Conservation (phyloP, 768 basidiomycete species). For the Collybia sordida region DNA sequence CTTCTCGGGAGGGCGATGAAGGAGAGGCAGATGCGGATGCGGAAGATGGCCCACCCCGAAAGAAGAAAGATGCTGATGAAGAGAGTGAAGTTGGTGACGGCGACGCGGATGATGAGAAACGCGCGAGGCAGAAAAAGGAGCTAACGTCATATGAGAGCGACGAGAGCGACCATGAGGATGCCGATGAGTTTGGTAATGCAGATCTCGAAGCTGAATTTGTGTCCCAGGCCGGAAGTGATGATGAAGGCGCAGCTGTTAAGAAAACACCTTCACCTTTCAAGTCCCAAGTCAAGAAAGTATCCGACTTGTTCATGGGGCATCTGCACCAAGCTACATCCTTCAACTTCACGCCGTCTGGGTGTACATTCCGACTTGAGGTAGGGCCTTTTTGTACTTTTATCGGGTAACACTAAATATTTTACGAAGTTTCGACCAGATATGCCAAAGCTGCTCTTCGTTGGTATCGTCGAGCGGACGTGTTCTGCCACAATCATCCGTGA, state of each 20-base stretch:
- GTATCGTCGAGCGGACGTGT: conserved; percentile 88
- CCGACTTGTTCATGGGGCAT: conserved; percentile 53
- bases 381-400: conserved; percentile 23
- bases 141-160: conserved; percentile 78
- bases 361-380: conserved; percentile 85
- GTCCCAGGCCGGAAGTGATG: conserved; percentile 43
- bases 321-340: conserved; percentile 73
- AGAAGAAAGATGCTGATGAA: conserved; percentile 54
- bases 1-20: conserved; percentile 44
- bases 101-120: conserved; percentile 80
- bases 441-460: conserved; percentile 92
- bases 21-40: conserved; percentile 59
- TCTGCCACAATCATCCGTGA: conserved; percentile 84
- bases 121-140: conserved; percentile 67
- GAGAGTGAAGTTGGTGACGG: conserved; percentile 80
- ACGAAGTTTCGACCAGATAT: conserved; percentile 82
- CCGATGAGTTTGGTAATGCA: conserved; percentile 50
- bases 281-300: conserved; percentile 41
- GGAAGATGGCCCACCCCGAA: conserved; percentile 31
- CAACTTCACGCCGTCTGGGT: conserved; percentile 61
- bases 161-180: conserved; percentile 54
- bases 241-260: conserved; percentile 27
- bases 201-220: conserved; percentile 67
- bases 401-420: conserved; percentile 1
- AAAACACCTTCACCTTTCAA: conserved; percentile 30